These are phyloP conservation scores for Elasticomyces elasticus DNA, from an alignment of 495 filamentous ascomycete genomes.

Conservation along the genomic window DNA sequence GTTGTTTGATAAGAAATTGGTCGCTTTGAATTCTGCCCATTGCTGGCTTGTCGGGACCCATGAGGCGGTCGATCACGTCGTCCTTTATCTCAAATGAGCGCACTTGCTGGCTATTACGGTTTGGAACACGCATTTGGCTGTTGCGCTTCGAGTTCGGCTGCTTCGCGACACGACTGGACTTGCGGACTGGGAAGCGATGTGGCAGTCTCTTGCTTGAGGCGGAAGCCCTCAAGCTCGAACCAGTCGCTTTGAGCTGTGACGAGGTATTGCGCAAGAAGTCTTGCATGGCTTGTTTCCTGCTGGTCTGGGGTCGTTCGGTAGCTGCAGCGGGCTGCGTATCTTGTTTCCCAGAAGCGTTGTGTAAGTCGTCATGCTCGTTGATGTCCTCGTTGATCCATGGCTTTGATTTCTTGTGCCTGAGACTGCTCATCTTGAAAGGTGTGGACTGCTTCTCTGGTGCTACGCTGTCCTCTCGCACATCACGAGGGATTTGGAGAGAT, in stretches of 20 bases:
- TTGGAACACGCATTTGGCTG: slow-evolving; percentile 1
- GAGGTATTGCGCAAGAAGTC: slow-evolving; percentile 16
- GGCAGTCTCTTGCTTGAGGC: not conserved
- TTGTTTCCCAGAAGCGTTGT: not conserved
- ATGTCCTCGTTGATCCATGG: not conserved
- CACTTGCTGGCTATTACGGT: not conserved
- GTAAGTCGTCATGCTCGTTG: not conserved
- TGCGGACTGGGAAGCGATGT: slow-evolving; percentile 2
- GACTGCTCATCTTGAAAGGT: slow-evolving; percentile 8
- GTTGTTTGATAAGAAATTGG: slow-evolving; percentile 11
- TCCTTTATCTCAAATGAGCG: slow-evolving; percentile 16
- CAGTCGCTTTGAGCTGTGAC: slow-evolving; percentile 1
- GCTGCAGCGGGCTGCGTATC: not conserved
- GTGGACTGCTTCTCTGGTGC: not conserved
- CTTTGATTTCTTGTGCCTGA: slow-evolving; percentile 10
- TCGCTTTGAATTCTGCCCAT: slow-evolving; percentile 6
- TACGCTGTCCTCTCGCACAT: not conserved
- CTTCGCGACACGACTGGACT: slow-evolving; percentile 2
- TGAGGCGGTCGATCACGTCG: slow-evolving; percentile 15
- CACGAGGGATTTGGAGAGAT: slow-evolving; percentile 8
- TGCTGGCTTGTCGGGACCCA: slow-evolving; percentile 3
- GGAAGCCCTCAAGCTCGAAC: not conserved
- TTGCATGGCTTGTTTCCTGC: slow-evolving; percentile 11
- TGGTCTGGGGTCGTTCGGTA: not conserved
- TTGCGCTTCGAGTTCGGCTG: slow-evolving; percentile 11